These are phyloP conservation scores for Coniochaeta sp. DNA, from an alignment of 2,329 filamentous ascomycete species.

Conservation along the genomic window DNA sequence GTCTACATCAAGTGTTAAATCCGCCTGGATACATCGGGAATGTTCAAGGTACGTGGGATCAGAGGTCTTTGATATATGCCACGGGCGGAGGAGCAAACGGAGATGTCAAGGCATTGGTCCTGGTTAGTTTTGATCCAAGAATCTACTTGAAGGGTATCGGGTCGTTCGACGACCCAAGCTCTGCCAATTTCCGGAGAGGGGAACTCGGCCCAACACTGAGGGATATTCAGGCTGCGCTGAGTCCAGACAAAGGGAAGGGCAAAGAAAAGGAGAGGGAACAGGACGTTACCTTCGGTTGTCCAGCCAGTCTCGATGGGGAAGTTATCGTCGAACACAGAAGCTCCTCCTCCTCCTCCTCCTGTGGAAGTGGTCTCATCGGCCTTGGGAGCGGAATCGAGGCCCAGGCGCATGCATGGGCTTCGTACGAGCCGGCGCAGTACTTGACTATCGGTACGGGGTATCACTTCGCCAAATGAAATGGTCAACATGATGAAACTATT, in stretches of 20 bases:
- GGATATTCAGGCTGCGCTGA: neutral
- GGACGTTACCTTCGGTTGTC: neutral
- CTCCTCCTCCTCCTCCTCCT: neutral
- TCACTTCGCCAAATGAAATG: neutral
- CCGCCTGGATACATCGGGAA: conserved; percentile 25
- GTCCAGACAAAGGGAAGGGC: neutral
- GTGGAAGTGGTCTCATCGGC: neutral
- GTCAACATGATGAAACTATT: neutral
- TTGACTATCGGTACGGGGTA: neutral
- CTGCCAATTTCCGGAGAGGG: neutral
- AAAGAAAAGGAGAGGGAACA: neutral
- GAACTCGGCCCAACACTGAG: neutral
- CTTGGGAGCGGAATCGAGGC: neutral
- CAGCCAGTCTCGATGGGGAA: neutral
- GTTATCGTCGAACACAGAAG: neutral
- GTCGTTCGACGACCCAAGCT: conserved; percentile 12
- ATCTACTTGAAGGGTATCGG: conserved; percentile 20
- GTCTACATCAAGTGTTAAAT: conserved; percentile 30
- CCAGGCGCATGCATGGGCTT: neutral
- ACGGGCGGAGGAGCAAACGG: conserved; percentile 16
- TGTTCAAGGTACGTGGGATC: conserved; percentile 35
- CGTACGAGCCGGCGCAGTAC: neutral
- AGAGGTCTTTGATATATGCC: conserved; percentile 38
- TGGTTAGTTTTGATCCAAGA: conserved; percentile 34
- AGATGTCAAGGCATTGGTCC: conserved; percentile 26